Conservation (phyloP, 1,284 basidiomycete genomes). For the Apiotrichum montevideense region DNA sequence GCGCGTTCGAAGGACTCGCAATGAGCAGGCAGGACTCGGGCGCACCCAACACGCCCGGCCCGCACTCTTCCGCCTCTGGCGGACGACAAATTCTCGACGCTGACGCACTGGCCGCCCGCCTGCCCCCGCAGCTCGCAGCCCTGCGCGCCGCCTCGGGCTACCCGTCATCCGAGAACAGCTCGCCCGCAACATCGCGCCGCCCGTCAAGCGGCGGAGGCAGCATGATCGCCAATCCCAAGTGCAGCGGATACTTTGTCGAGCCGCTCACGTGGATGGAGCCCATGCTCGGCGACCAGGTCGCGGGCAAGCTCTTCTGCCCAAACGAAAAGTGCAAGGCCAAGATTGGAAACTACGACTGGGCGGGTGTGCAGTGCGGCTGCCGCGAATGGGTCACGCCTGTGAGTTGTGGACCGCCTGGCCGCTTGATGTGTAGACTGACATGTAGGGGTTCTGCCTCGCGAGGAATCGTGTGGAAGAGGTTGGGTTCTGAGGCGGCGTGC, state of each 20-base stretch:
- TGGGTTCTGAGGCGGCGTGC: conserved; percentile 22
- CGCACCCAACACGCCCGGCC: no score
- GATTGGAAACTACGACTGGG: conserved; percentile 95
- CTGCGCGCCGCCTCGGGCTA: conserved; percentile 21
- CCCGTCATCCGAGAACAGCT: not conserved
- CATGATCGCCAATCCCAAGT: conserved; percentile 66
- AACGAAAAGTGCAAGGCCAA: conserved; percentile 83
- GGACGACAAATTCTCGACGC: conserved; percentile 19
- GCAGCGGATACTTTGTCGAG: conserved; percentile 94
- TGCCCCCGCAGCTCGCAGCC: conserved; percentile 42
- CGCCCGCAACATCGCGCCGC: conserved; percentile 2
- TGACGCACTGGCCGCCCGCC: conserved; percentile 32
- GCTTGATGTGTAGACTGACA: not conserved
- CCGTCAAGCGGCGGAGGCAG: conserved; percentile 51
- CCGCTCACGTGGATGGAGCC: conserved; percentile 97
- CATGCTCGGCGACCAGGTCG: conserved; percentile 61
- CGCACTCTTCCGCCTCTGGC: not conserved
- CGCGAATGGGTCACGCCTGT: conserved; percentile 85
- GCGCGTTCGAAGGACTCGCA: not conserved
- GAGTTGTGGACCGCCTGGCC: conserved; percentile 31
- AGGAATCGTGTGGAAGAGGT: conserved; percentile 87
- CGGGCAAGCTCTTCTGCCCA: conserved; percentile 85
- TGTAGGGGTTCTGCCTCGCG: conserved; percentile 79
- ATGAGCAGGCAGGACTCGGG: conserved; percentile 5
- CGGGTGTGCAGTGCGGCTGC: conserved; percentile 85